These are phyloP conservation scores for Delitschia confertaspora DNA, from an alignment of 495 filamentous ascomycete species.

Conservation along the genomic window DNA sequence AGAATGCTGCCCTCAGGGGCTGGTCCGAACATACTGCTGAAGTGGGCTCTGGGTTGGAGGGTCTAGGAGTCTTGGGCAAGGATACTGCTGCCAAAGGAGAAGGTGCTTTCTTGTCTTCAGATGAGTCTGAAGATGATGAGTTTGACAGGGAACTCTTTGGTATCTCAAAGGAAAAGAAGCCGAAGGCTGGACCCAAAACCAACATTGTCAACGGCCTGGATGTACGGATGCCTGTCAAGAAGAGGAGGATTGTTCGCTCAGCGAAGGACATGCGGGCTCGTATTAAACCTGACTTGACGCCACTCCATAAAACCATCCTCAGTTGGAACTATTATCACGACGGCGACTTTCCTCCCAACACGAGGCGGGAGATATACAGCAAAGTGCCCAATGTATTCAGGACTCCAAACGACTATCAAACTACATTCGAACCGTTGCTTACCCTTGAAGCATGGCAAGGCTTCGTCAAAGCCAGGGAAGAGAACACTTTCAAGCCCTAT, in stretches of 20 bases:
- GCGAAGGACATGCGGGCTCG: constrained; percentile 90
- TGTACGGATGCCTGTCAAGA: constrained; percentile 64
- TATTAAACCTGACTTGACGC: constrained; percentile 77
- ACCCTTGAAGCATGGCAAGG: constrained; percentile 94
- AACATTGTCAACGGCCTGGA: constrained; percentile 45
- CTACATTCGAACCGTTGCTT: constrained; percentile 81
- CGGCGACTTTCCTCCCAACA: constrained; percentile 70
- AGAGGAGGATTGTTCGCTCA: constrained; percentile 63
- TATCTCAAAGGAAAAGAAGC: constrained; percentile 36
- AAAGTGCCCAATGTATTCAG: constrained; percentile 67
- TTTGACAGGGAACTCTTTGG: constrained; percentile 54
- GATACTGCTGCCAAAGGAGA: constrained; percentile 62
- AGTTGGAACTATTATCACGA: constrained; percentile 88
- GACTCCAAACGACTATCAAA: constrained; percentile 69
- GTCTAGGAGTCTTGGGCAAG: constrained; percentile 70
- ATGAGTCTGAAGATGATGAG: constrained; percentile 58
- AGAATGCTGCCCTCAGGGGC: constrained; percentile 39
- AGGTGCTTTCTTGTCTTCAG: constrained; percentile 77
- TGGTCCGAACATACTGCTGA: constrained; percentile 47
- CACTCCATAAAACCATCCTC: constrained; percentile 75
- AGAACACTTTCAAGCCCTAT: constrained; percentile 65
- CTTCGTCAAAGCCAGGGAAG: constrained; percentile 82
- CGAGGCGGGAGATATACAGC: constrained; percentile 58
- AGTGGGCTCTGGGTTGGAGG: constrained; percentile 68
- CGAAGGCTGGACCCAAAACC: constrained; percentile 16